Evolutionary conservation across 2,329 filamentous ascomycete genomes (phyloP), one percentile per base, ranked within the genome.

Genomic region (Huntiella bhutanensis): DNA sequence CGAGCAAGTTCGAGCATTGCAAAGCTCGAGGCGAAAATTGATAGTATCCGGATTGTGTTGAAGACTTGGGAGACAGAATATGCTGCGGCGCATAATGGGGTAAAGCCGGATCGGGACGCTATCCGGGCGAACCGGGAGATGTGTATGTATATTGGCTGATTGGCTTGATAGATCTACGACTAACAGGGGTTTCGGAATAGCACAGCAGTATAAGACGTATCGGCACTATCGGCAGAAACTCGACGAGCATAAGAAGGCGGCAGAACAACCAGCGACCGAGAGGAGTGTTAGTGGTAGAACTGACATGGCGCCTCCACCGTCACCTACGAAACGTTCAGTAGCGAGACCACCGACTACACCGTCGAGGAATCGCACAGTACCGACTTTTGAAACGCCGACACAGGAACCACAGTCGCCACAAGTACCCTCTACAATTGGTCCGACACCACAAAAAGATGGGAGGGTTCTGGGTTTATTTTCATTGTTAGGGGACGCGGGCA

Each of bases 391-490:
- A 38, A 77, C 75, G 1, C 75, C 77, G 1, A 70, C 69, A 1
- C 63, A 69, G 38, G 65, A 69, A 34, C 46, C 43, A 0, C 43
- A 45, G n/a, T 75, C 72, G 48, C 72, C 75, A 1, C 61, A 61
- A 0, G 65, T 69, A 8, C 72, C 73, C 2, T 75, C 72, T 4
- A 71, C 69, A 1, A 71, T 91, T 51, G 82, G 81, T 2, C 83
- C 83, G 1, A 91, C 83, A 10, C 83, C 83, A 3, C 83, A 88
- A 55, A 75, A 77, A 51, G 80, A 88, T 57, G 83, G 83, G 22
- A 73, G 74, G 15, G 77, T 86, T 1, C 66, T 91, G 2, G 82
- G 83, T 4, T 62, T 91, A 13, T 91, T 91, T 57, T 83, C 88
- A 56, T 62, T 81, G 8, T 62, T 85, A 5, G 63, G 66, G 19